Base-by-base conservation (phyloP, 495 filamentous ascomycete genomes). In the Chaetomidium leptoderma region DNA sequence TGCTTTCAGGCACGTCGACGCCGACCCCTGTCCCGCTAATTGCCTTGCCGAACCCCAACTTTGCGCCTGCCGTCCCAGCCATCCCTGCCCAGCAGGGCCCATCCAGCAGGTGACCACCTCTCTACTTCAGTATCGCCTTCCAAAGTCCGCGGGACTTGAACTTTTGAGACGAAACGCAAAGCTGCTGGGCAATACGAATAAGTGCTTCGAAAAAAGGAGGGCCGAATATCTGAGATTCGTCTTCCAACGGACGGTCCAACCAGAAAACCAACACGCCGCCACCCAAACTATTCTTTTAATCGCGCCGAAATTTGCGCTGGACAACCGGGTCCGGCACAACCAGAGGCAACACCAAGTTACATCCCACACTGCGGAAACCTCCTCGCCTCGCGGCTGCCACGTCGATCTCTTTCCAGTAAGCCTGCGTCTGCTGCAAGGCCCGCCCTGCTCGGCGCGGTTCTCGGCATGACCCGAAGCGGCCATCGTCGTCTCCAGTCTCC, bases 261-360 rank as follows among this genome's bases (percentile, higher is more conserved):
- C 43, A 8, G 0, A 9, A 29, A 32, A 17, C 32, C 14, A 23
- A 6, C 27, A 14, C 4, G 11, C 4, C 26, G 6, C 19, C 13
- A 7, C 13, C 3, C 16, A n/a, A 5, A 32, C 8, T 23, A 35
- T 37, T 35, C 11, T n/a, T 29, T 16, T 48, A 4, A 23, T 50
- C 30, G 32, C 32, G 32, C 30, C 32, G 47, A 45, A 24, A 36
- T 36, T 50, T 35, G 47, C 32, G 0, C 19, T 52, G 51, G 51
- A 3, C 36, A 32, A 30, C 51, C 17, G 11, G 27, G 29, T 44
- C 37, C 23, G 27, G 37, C 36, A 17, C 14, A 43, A 13, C 37
- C 17, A 32, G 17, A 53, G 51, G 51, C 51, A 53, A 53, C 39
- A 7, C 33, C 51, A 21, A 26, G 39, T 53, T 44, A 44, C 51